Conservation (phyloP, 2,329 filamentous ascomycete species). For the Kalmusia sp. region DNA sequence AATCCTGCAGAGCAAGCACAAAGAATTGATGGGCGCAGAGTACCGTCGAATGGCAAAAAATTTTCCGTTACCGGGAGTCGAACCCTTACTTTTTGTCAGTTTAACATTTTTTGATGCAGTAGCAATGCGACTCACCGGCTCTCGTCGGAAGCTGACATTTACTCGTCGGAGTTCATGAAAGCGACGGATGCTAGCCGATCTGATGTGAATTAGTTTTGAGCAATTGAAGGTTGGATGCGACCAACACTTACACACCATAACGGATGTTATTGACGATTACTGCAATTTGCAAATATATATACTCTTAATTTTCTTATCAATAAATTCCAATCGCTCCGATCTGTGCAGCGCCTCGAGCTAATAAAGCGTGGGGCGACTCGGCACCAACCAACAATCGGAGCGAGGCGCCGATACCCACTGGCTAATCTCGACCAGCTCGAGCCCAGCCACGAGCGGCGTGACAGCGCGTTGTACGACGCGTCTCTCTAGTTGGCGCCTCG, state of each 20-base stretch:
- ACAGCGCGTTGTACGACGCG: conserved; percentile 6
- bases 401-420: neutral
- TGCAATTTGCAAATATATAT: neutral
- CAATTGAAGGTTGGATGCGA: neutral
- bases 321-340: no score
- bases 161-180: conserved; percentile 23
- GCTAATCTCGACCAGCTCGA: neutral
- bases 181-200: conserved; percentile 35
- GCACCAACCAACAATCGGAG: neutral
- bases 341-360: no score
- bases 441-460: neutral
- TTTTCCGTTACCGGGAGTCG: no score
- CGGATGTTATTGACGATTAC: neutral
- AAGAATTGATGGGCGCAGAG: no score
- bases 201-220: neutral
- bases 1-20: no score
- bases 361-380: neutral
- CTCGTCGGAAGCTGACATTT: conserved; percentile 28
- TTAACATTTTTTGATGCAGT: no score
- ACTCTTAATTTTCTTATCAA: neutral
- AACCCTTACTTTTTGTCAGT: no score
- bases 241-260: conserved; percentile 5
- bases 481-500: neutral
- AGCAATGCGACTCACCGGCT: no score
- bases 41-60: no score